phyloP scores from a whole-genome alignment of 169 alveolate species.

The Plasmodium malariae region DNA sequence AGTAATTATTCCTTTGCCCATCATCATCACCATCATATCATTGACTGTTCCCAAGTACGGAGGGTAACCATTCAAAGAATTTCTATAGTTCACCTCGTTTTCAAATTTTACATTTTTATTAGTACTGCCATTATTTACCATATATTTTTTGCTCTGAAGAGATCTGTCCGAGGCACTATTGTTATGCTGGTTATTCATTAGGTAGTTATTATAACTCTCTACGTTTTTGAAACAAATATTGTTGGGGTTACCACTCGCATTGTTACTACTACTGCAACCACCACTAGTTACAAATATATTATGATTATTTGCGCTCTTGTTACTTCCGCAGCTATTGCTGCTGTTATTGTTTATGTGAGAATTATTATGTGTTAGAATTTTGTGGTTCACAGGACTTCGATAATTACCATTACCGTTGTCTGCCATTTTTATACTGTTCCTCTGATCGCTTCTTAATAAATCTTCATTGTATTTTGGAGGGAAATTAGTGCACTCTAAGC shows the following conservation, averaged over 20 bases:
- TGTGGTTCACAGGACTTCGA: no score
- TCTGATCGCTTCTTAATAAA: background rate
- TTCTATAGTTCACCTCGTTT: background rate
- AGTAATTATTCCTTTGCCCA: no score
- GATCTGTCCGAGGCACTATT: background rate
- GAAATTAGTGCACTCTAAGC: background rate
- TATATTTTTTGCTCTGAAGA: background rate
- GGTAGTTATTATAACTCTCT: background rate
- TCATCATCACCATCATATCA: background rate
- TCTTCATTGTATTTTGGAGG: constrained; percentile 4
- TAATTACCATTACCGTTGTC: background rate
- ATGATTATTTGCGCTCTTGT: background rate
- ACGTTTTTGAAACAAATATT: background rate
- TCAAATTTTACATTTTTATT: background rate
- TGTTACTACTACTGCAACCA: background rate
- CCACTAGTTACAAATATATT: background rate
- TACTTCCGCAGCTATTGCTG: background rate
- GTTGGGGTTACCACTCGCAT: background rate
- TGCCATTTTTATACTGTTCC: background rate
- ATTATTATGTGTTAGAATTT: no score
- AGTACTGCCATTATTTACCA: no score
- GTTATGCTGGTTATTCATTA: background rate
- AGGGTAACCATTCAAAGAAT: background rate
- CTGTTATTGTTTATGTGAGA: no score
- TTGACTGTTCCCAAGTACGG: background rate